Base-by-base conservation (phyloP, 2,329 filamentous ascomycete species). In the Colletotrichum sp. region DNA sequence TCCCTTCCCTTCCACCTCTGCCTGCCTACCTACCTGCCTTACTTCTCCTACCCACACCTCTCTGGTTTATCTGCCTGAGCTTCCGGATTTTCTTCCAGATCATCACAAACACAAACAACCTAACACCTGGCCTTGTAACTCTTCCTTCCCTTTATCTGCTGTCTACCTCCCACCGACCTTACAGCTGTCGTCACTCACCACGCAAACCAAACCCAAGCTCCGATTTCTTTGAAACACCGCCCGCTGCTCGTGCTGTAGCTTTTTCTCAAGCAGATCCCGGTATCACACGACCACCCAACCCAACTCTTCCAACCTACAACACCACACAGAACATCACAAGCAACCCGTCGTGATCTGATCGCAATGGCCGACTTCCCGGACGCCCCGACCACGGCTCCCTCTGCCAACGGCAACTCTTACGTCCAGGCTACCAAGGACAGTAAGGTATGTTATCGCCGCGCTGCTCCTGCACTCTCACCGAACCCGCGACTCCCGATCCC, bases 341-440 rank as follows among this genome's bases (percentile, higher is more conserved):
- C 36, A 86, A 84, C 66, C 74, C 78, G 9, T 72, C 78, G 24
- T 71, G 80, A 76, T 64, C 75, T 65, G 34, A 71, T 67, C 64
- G 80, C 79, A 80, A 89, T 89, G 87, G 84, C 87, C 76, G 85
- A 87, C 80, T 82, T 84, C 80, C 81, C 84, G 79, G 83, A 84
- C 79, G 77, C 77, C 52, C 77, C 77, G 24, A 78, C 69, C 63
- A 80, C 82, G 78, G 80, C 83, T 73, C 80, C 81, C 34, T 80
- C 84, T 81, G 82, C 84, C 84, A 90, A 90, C 84, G 88, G 88
- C 82, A 85, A 80, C 79, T 85, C 87, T 79, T 83, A 85, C 79
- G 77, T 87, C 77, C 84, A 89, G 79, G 81, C 84, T 79, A 84
- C 89, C 81, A 90, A 90, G 84, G 85, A 83, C 81, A 90, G 90